A percentile compares a stretch with the other conserved stretches of the same genome.
phyloP scores from a whole-genome alignment of 2,329 filamentous ascomycete species.

The Fusarium liriodendri region DNA sequence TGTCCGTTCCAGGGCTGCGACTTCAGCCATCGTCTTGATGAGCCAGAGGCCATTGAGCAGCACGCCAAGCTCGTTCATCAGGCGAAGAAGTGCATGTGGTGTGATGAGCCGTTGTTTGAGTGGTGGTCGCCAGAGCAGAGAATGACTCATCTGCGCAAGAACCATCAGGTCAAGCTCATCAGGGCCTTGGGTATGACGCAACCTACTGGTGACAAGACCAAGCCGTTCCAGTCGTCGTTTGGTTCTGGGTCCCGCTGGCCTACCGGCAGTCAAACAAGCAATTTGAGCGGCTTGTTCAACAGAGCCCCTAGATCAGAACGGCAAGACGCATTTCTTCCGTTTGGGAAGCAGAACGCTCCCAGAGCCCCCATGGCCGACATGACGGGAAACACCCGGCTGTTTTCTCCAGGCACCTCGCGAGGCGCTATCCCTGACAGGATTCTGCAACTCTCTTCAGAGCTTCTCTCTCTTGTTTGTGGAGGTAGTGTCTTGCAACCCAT shows the following conservation, averaged over 20 bases:
- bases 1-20: conserved; percentile 55
- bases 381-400: background rate
- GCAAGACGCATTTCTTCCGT: background rate
- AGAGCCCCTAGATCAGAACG: background rate
- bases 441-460: background rate
- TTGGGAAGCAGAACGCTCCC: background rate
- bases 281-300: background rate
- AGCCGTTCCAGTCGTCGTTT: background rate
- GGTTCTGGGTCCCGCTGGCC: background rate
- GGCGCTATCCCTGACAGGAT: background rate
- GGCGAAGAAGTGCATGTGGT: conserved; percentile 51
- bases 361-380: background rate
- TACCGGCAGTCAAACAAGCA: background rate
- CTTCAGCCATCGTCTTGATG: conserved; percentile 46
- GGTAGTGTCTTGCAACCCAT: background rate
- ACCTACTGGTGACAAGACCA: background rate
- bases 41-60: conserved; percentile 45
- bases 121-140: conserved; percentile 45
- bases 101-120: conserved; percentile 45
- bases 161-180: conserved; percentile 44
- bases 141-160: conserved; percentile 43
- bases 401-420: background rate
- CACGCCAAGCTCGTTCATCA: conserved; percentile 53
- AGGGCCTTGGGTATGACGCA: conserved; percentile 9
- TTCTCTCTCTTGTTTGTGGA: background rate